Percentiles rank a stretch among this genome's conserved stretches.
Conservation (phyloP, 2,329 filamentous ascomycete species). For the Coniochaeta prunicola region DNA sequence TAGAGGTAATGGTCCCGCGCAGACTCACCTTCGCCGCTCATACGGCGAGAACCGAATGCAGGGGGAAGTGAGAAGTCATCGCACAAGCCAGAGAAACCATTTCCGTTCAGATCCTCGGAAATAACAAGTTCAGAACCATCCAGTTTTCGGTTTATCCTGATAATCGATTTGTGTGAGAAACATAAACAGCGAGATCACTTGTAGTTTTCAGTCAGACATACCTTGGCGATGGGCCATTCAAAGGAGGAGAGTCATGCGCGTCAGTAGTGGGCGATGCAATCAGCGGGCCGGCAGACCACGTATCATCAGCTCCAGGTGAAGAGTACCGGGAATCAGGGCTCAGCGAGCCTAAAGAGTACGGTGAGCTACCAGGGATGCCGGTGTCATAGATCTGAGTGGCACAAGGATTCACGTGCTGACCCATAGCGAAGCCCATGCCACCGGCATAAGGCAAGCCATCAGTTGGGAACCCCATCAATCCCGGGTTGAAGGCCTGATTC, state of each 20-base stretch:
- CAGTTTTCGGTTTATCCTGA: conserved; percentile 31
- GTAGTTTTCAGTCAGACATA: conserved; percentile 29
- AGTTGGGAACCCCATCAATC: conserved; percentile 36
- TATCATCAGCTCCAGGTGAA: conserved; percentile 42
- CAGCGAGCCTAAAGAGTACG: conserved; percentile 45
- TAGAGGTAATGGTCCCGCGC: conserved; percentile 64
- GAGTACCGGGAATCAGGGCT: conserved; percentile 46
- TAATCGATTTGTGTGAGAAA: conserved; percentile 21
- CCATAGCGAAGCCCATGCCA: conserved; percentile 33
- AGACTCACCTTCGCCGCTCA: conserved; percentile 46
- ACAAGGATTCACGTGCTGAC: conserved; percentile 45
- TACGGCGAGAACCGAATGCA: conserved; percentile 37
- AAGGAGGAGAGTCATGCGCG: conserved; percentile 40
- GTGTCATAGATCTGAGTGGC: conserved; percentile 44
- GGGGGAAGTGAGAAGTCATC: conserved; percentile 31
- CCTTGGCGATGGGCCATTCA: conserved; percentile 45
- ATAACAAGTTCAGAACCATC: conserved; percentile 24
- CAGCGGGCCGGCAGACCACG: conserved; percentile 31
- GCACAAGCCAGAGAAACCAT: conserved; percentile 22
- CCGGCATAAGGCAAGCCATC: conserved; percentile 35
- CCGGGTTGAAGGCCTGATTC: conserved; percentile 33
- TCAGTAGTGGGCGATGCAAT: conserved; percentile 35
- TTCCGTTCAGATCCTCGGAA: conserved; percentile 28
- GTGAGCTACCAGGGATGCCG: conserved; percentile 40
- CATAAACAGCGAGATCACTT: conserved; percentile 10